Evolutionary conservation across 306 rosid species (phyloP).

Genomic region (Elaeagnus macrophylla): DNA sequence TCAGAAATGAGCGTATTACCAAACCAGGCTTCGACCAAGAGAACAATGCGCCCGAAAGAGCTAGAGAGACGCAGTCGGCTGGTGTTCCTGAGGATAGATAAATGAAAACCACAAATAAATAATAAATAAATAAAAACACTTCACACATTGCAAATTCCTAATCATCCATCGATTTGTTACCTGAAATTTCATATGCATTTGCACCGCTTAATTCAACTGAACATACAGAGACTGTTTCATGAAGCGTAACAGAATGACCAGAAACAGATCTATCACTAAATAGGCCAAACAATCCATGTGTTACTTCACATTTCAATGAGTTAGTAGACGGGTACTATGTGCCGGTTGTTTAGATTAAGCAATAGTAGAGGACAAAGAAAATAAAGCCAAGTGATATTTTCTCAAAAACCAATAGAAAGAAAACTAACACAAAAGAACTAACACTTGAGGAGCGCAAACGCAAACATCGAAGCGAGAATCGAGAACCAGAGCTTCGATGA

Average conservation of each 20-base stretch:
- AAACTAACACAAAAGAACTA: constrained; percentile 3
- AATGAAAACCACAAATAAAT: background rate
- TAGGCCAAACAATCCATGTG: background rate
- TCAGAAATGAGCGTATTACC: constrained; percentile 18
- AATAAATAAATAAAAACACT: background rate
- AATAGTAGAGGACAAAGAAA: no score
- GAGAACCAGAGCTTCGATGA: constrained; percentile 34
- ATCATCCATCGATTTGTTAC: constrained; percentile 10
- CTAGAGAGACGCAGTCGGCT: constrained; percentile 49
- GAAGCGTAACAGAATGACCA: constrained; percentile 40
- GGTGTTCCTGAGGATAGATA: constrained; percentile 31
- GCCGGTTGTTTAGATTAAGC: no score
- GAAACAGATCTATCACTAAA: constrained; percentile 38
- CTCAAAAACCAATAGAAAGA: background rate
- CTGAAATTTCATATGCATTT: constrained; percentile 38
- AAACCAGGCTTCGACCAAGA: constrained; percentile 43
- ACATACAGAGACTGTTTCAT: constrained; percentile 35
- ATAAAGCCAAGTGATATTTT: background rate
- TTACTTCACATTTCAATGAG: no score
- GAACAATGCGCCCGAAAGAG: constrained; percentile 51
- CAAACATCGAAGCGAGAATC: constrained; percentile 25
- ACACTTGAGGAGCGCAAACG: constrained; percentile 48
- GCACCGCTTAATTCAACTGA: constrained; percentile 33
- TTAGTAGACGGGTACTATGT: no score
- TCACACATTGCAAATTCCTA: background rate